Evolutionary conservation across 768 basidiomycete species (phyloP).

Genomic region (Epithele typhae): DNA sequence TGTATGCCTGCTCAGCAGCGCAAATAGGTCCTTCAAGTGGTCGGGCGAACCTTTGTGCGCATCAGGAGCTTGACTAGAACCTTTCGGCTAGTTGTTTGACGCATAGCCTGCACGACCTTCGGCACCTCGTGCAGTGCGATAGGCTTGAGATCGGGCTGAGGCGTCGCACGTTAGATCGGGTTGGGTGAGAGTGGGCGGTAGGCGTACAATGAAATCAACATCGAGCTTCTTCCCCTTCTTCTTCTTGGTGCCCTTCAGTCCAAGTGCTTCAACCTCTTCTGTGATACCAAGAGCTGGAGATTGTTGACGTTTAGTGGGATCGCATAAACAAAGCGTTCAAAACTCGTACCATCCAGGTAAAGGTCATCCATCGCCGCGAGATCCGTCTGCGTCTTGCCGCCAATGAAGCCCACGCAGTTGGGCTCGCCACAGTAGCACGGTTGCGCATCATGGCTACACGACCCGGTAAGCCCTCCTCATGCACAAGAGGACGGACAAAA

Average conservation of each 20-base stretch:
- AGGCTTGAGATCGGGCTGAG: conserved; percentile 75
- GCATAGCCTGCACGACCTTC: conserved; percentile 87
- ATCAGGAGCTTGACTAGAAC: conserved; percentile 80
- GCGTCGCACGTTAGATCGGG: too few relatives aligned
- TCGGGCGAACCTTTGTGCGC: conserved; percentile 64
- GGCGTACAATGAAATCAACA: conserved; percentile 83
- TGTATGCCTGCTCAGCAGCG: conserved; percentile 24
- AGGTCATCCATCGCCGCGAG: conserved; percentile 92
- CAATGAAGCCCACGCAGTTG: conserved; percentile 93
- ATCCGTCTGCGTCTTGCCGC: conserved; percentile 98
- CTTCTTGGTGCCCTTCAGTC: conserved; percentile 84
- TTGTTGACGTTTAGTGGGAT: conserved; percentile 4
- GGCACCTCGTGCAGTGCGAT: conserved; percentile 78
- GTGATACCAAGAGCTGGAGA: conserved; percentile 87
- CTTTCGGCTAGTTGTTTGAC: conserved; percentile 80
- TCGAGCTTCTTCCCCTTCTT: conserved; percentile 91
- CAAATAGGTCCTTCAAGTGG: background rate
- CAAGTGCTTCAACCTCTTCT: conserved; percentile 80
- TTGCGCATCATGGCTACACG: conserved; percentile 83
- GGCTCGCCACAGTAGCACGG: conserved; percentile 92
- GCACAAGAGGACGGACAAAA: background rate
- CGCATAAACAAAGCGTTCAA: background rate
- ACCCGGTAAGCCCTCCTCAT: too few relatives aligned
- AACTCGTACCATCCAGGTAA: conserved; percentile 75
- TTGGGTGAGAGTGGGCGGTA: background rate